Conservation (phyloP, 164 flowering plant species). For the Kalanchoe fedtschenkoi region DNA sequence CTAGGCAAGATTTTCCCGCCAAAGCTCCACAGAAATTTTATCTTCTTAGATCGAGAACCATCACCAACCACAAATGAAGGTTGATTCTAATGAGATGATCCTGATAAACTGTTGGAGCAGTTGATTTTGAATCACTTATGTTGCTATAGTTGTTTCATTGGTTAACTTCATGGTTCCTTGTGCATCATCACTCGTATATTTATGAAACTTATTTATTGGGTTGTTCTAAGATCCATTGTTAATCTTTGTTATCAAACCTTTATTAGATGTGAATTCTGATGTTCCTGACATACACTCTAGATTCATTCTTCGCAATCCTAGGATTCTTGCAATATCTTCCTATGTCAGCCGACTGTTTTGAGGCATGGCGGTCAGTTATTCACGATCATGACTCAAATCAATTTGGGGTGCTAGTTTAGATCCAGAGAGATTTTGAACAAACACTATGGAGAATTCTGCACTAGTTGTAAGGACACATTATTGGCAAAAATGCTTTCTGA, state of each 20-base stretch:
- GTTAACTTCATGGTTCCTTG: slow-evolving; percentile 10
- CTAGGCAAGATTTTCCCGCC: too few species aligned
- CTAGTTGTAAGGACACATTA: slow-evolving; percentile 20
- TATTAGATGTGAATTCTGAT: slow-evolving; percentile 14
- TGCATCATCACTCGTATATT: slow-evolving; percentile 14
- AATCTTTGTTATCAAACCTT: slow-evolving; percentile 7
- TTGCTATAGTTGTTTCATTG: slow-evolving; percentile 10
- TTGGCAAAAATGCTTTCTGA: slow-evolving; percentile 1
- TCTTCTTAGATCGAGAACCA: slow-evolving; percentile 17
- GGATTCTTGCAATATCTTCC: slow-evolving; percentile 21
- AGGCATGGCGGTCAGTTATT: slow-evolving; percentile 1
- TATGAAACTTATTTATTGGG: slow-evolving; percentile 7
- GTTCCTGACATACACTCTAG: slow-evolving; percentile 20
- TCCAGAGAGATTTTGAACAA: slow-evolving; percentile 18
- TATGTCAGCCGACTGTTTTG: slow-evolving; percentile 16
- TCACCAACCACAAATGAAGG: slow-evolving; percentile 9
- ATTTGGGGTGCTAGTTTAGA: slow-evolving; percentile 7
- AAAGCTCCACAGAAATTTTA: too few species aligned
- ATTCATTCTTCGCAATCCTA: slow-evolving; percentile 25
- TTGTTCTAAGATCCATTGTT: slow-evolving; percentile 14
- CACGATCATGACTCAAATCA: slow-evolving; percentile 9
- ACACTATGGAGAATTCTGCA: slow-evolving; percentile 25
- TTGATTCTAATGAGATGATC: slow-evolving; percentile 14
- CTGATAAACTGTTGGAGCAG: neutral
- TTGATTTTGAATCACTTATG: slow-evolving; percentile 8